Percentiles rank a stretch among this genome's conserved stretches.
These are phyloP conservation scores for Blepharisma stoltei DNA, from an alignment of 73 alveolate species.

Conservation along the genomic window DNA sequence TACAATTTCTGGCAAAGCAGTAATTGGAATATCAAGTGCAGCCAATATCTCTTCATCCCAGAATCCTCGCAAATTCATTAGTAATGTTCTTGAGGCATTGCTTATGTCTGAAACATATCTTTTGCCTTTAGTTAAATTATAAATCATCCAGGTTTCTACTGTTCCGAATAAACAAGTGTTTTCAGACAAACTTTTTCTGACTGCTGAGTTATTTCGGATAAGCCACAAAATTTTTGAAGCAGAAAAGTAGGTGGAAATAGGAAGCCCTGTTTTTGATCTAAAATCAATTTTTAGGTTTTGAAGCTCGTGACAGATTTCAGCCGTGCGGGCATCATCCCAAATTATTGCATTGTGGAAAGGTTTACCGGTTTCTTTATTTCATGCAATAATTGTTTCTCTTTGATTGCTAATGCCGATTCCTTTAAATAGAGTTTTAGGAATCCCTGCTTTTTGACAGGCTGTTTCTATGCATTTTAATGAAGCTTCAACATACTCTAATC, in stretches of 20 bases:
- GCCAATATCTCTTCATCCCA: constrained; percentile 73
- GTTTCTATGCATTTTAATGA: constrained; percentile 41
- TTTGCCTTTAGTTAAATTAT: constrained; percentile 58
- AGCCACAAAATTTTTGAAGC: constrained; percentile 75
- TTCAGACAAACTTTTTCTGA: constrained; percentile 13
- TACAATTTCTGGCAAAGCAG: constrained; percentile 47
- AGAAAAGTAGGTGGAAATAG: constrained; percentile 79
- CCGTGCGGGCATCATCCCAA: constrained; percentile 70
- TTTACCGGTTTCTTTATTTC: constrained; percentile 64
- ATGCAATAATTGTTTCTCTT: constrained; percentile 87
- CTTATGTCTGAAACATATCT: constrained; percentile 70
- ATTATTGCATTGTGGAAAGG: constrained; percentile 67
- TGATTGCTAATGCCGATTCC: constrained; percentile 78
- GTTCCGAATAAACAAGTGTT: constrained; percentile 27
- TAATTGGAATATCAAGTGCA: constrained; percentile 52
- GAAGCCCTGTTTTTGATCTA: constrained; percentile 71
- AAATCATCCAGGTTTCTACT: constrained; percentile 28
- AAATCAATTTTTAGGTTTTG: neutral
- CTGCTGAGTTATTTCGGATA: constrained; percentile 36
- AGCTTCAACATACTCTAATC: constrained; percentile 41
- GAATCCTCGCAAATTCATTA: constrained; percentile 66
- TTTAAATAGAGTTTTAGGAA: constrained; percentile 20
- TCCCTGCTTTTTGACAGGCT: constrained; percentile 25
- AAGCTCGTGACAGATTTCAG: constrained; percentile 39
- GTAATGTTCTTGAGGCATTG: constrained; percentile 81